These are phyloP conservation scores for Vitis riparia DNA, from an alignment of 164 flowering plant genomes.

Conservation along the genomic window DNA sequence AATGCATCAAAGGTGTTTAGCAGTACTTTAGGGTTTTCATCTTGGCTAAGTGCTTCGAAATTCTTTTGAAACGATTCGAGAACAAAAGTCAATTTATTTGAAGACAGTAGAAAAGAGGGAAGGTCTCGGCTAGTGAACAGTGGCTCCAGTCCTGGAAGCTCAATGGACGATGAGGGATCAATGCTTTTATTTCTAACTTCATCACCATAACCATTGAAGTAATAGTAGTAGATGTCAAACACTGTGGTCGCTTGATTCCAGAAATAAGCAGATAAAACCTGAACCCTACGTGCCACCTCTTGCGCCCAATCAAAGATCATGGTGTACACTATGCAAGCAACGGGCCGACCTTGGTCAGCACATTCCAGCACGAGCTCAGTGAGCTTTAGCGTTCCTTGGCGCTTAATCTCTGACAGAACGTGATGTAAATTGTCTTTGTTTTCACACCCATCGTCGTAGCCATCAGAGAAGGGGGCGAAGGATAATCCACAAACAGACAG, in stretches of 20 bases:
- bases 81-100: not conserved
- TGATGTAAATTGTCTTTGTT: no score
- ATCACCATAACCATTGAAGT: constrained; percentile 19
- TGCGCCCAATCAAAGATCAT: not conserved
- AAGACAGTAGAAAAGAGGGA: no score
- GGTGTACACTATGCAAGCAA: not conserved
- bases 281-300: constrained; percentile 12
- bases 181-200: not conserved
- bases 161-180: not conserved
- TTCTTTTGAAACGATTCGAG: not conserved
- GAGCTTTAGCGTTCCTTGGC: no score
- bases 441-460: no score
- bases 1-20: not conserved
- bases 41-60: not conserved
- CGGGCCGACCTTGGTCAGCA: not conserved
- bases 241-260: constrained; percentile 27
- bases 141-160: no score
- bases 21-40: not conserved
- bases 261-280: constrained; percentile 16
- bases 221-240: constrained; percentile 21
- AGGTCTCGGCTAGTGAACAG: no score
- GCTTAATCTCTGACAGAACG: no score
- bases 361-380: not conserved
- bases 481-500: no score
- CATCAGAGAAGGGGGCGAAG: no score